Evolutionary conservation across 2,329 filamentous ascomycete genomes (phyloP), one percentile per base, ranked within the genome.

Genomic region (Fusarium robinianum): DNA sequence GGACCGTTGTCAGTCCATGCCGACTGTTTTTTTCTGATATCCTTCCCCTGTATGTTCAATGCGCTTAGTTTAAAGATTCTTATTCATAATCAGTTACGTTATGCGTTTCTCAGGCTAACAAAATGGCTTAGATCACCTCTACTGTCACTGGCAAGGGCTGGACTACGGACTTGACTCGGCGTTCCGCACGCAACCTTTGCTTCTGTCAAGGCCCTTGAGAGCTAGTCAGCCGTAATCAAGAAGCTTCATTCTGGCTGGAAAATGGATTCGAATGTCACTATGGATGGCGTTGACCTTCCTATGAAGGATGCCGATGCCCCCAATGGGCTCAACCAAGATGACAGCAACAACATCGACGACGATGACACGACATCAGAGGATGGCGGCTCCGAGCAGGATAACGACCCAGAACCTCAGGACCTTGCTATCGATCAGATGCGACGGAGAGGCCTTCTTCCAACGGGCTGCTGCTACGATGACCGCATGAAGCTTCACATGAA

Each of bases 401-500:
- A 60, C 10, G 64, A 66, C 10, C 61, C 64, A 1, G 67, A 67
- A 8, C 66, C 67, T 3, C 68, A 69, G 11, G 64, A 68, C 8
- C 60, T 72, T 3, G 67, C 67, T 6, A 58, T 65, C 2, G 68
- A 67, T 3, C 66, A 70, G 37, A 57, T 75, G 36, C 65, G 65
- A 10, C 69, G 70, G 43, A 73, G 69, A 24, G 74, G 75, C 2
- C 68, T 81, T 17, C 73, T 88, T 2, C 81, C 85, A 0, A 91
- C 87, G 0, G 88, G 88, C 4, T 83, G 87, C 49, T 92, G 88
- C 55, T 99, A 97, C 65, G 94, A 99, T 71, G 84, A 89, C 44
- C 83, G 92, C 21, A 99, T 99, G 94, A 90, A 94, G 49, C 87
- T 95, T 49, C 94, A 99, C 66, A 88, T 90, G 41, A 95, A 96